phyloP scores from a whole-genome alignment of 441 rosid species.

The Populus hybrid region DNA sequence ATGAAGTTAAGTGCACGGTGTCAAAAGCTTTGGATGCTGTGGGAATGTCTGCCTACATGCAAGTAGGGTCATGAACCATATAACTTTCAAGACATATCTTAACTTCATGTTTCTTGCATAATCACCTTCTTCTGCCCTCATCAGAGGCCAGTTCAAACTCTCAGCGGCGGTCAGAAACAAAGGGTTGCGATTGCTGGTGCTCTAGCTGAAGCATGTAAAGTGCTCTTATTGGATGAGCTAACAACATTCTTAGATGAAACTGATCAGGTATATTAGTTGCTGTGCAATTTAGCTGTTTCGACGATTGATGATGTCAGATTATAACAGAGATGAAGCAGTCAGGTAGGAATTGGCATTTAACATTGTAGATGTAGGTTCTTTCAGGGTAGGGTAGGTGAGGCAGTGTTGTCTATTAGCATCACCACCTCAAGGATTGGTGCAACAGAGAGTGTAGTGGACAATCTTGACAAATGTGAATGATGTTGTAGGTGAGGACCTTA shows the following conservation, averaged over 20 bases:
- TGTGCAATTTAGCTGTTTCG: not conserved
- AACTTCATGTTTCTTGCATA: not conserved
- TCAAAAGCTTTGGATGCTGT: constrained; percentile 68
- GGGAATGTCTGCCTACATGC: constrained; percentile 67
- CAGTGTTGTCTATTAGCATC: not conserved
- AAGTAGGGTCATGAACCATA: constrained; percentile 36
- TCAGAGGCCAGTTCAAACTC: constrained; percentile 94
- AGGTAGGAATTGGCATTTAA: not conserved
- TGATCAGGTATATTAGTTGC: constrained; percentile 57
- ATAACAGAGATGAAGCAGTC: not conserved
- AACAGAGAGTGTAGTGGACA: not conserved
- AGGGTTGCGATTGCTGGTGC: constrained; percentile 97
- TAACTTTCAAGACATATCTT: not conserved
- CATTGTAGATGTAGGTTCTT: not conserved
- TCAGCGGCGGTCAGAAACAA: constrained; percentile 97
- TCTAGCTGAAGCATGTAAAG: constrained; percentile 91
- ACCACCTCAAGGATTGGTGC: not conserved
- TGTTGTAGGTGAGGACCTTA: not conserved
- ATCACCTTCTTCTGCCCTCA: constrained; percentile 8
- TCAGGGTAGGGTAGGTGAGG: not conserved
- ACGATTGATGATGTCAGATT: not conserved
- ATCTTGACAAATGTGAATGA: not conserved
- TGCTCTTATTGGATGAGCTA: constrained; percentile 84
- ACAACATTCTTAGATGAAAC: constrained; percentile 85
- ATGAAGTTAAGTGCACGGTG: constrained; percentile 66